phyloP scores from a whole-genome alignment of 495 filamentous ascomycete species.

The Chlorociboria aeruginascens region DNA sequence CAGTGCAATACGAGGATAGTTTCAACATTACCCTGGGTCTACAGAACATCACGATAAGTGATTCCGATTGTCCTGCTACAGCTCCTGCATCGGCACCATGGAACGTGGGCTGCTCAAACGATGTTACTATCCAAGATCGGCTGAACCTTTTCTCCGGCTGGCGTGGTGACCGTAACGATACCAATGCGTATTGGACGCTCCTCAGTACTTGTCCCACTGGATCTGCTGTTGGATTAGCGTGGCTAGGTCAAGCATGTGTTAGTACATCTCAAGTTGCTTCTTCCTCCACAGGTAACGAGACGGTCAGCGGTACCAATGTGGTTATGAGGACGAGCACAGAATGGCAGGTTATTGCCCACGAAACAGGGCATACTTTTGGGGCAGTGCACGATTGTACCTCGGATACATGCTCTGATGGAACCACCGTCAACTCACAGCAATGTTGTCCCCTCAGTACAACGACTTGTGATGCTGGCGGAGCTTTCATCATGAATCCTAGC shows the following conservation, averaged over 20 bases:
- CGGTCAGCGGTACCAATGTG: conserved; percentile 77
- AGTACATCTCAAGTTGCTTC: conserved; percentile 34
- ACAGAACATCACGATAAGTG: conserved; percentile 67
- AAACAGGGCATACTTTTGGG: conserved; percentile 90
- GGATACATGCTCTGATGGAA: conserved; percentile 48
- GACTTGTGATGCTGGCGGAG: conserved; percentile 61
- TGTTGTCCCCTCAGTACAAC: conserved; percentile 71
- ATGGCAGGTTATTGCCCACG: conserved; percentile 97
- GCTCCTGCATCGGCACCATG: conserved; percentile 55
- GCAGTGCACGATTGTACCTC: conserved; percentile 86
- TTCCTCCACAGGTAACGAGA: conserved; percentile 39
- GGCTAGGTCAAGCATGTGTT: conserved; percentile 82
- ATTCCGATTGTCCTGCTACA: conserved; percentile 53
- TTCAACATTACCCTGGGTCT: conserved; percentile 93
- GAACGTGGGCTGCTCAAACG: conserved; percentile 61
- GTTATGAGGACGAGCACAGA: conserved; percentile 73
- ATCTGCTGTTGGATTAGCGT: conserved; percentile 82
- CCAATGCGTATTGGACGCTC: conserved; percentile 88
- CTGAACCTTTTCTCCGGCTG: conserved; percentile 82
- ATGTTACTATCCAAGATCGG: conserved; percentile 60
- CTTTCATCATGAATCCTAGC: conserved; percentile 93
- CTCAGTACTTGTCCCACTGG: conserved; percentile 77
- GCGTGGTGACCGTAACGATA: conserved; percentile 60
- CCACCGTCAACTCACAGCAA: conserved; percentile 54
- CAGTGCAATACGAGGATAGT: conserved; percentile 70